A percentile compares a stretch with the other conserved stretches of the same genome.
These are phyloP conservation scores for Kazachstania martiniae DNA, from an alignment of 805 yeast species.

Conservation along the genomic window DNA sequence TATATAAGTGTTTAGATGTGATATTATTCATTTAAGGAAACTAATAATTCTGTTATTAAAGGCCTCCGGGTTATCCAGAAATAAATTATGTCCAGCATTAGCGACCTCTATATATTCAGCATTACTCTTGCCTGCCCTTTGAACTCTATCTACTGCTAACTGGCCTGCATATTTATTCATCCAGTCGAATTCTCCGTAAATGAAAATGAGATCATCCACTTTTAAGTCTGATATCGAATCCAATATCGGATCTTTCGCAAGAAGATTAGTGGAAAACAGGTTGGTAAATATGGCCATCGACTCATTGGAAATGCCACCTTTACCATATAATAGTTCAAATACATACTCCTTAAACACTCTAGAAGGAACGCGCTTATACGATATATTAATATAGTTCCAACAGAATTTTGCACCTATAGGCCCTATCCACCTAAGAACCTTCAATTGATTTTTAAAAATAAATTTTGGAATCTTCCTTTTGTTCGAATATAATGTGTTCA, in stretches of 20 bases:
- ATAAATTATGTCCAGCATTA: constrained; percentile 69
- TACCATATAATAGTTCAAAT: constrained; percentile 10
- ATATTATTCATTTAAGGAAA: background rate
- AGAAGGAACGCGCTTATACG: constrained; percentile 23
- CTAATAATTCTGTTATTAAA: constrained; percentile 34
- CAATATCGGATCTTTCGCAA: constrained; percentile 53
- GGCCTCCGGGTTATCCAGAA: constrained; percentile 48
- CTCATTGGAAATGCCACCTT: constrained; percentile 4
- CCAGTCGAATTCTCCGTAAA: constrained; percentile 65
- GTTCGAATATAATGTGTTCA: constrained; percentile 29
- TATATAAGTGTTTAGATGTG: too few relatives aligned
- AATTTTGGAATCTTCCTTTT: constrained; percentile 22
- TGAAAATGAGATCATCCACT: constrained; percentile 28
- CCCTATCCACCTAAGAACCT: constrained; percentile 35
- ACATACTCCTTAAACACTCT: constrained; percentile 18
- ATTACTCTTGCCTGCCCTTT: constrained; percentile 2
- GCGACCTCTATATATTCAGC: constrained; percentile 16
- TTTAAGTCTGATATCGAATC: constrained; percentile 39
- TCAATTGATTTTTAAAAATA: constrained; percentile 31
- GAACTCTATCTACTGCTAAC: constrained; percentile 8
- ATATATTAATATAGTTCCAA: constrained; percentile 24
- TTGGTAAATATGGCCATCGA: constrained; percentile 19
- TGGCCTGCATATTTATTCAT: constrained; percentile 52
- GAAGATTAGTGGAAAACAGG: constrained; percentile 25
- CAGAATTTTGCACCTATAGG: constrained; percentile 32